These are phyloP conservation scores for Excoecaria agallocha DNA, from an alignment of 345 rosid genomes.

Conservation along the genomic window DNA sequence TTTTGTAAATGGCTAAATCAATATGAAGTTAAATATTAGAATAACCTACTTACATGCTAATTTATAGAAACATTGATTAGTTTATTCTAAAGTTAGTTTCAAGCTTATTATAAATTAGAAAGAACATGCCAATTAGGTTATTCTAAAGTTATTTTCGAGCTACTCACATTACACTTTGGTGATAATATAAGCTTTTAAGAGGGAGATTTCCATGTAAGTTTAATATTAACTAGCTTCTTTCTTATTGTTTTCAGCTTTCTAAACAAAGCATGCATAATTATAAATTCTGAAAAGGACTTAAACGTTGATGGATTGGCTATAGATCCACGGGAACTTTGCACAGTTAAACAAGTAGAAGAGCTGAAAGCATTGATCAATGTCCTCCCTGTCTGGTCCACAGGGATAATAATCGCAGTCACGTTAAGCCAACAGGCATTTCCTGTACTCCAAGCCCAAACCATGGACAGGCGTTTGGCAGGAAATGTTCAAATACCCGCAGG, in stretches of 20 bases:
- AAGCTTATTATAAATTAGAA: too few species aligned
- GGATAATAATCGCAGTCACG: slow-evolving; percentile 41
- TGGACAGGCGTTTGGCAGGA: slow-evolving; percentile 44
- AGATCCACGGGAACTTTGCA: slow-evolving; percentile 46
- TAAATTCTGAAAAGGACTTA: slow-evolving; percentile 35
- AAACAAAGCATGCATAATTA: slow-evolving; percentile 52
- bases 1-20: too few species aligned
- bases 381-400: slow-evolving; percentile 52
- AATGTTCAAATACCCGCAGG: slow-evolving; percentile 36
- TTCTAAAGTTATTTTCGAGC: too few species aligned
- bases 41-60: too few species aligned
- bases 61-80: too few species aligned
- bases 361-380: slow-evolving; percentile 50
- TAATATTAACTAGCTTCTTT: background rate
- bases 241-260: slow-evolving; percentile 29
- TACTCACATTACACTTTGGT: too few species aligned
- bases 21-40: too few species aligned
- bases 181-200: too few species aligned
- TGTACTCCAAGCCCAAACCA: slow-evolving; percentile 38
- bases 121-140: too few species aligned
- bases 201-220: too few species aligned
- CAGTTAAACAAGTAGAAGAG: slow-evolving; percentile 54
- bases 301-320: slow-evolving; percentile 32
- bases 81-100: too few species aligned
- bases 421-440: slow-evolving; percentile 49